phyloP scores from a whole-genome alignment of 1,139 yeast species.

The Candida pseudoviswanathii region DNA sequence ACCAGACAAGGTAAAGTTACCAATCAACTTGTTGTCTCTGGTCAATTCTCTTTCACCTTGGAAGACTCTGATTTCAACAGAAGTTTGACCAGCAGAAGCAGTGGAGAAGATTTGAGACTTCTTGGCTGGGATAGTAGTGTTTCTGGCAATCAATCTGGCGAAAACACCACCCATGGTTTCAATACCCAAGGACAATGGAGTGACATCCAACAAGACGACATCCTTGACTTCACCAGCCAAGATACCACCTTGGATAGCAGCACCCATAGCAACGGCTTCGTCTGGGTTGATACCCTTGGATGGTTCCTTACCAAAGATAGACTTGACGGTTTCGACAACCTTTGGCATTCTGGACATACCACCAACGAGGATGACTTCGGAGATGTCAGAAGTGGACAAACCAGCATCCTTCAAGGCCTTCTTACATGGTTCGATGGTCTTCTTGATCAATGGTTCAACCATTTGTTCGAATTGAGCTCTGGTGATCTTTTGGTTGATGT shows the following conservation, averaged over 20 bases:
- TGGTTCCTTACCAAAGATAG: constrained; percentile 92
- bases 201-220: constrained; percentile 78
- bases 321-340: constrained; percentile 95
- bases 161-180: constrained; percentile 99
- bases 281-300: constrained; percentile 99
- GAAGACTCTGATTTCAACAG: constrained; percentile 98
- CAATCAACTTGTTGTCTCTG: constrained; percentile 97
- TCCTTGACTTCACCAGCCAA: constrained; percentile 97
- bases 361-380: constrained; percentile 97
- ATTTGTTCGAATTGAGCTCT: constrained; percentile 92
- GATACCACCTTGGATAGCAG: constrained; percentile 99
- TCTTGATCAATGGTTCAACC: constrained; percentile 90
- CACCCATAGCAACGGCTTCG: constrained; percentile 99
- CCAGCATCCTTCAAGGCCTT: constrained; percentile 98
- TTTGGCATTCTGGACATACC: constrained; percentile 99
- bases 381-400: constrained; percentile 78
- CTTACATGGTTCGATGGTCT: constrained; percentile 95
- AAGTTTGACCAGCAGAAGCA: constrained; percentile 98
- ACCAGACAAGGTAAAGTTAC: constrained; percentile 95
- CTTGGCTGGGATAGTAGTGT: constrained; percentile 97
- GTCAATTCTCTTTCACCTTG: constrained; percentile 99
- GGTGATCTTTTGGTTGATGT: constrained; percentile 89
- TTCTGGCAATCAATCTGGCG: constrained; percentile 96
- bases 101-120: constrained; percentile 97
- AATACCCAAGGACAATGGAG: constrained; percentile 97